Base-by-base conservation (phyloP, 306 rosid species). In the Trichosanthes truncata region DNA sequence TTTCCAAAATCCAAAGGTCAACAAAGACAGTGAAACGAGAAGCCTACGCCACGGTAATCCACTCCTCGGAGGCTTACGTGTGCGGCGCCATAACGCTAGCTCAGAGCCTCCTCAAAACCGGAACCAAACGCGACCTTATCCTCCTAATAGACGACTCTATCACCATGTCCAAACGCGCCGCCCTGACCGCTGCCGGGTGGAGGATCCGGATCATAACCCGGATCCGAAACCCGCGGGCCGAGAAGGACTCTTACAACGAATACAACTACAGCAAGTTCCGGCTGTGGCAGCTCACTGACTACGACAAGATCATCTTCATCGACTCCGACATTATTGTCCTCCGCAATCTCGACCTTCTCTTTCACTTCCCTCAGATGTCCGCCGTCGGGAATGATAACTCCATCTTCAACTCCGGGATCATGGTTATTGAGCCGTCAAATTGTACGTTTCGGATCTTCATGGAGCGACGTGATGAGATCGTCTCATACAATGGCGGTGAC, bases 261-360 rank as follows among this genome's bases (percentile, higher is more conserved):
- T 95, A 95, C 87, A 95, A 95, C 81, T 95, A 95, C 86, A 95
- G 96, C 87, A 95, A 95, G 91, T 89, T 95, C 80, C 89, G 97
- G 5, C 83, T 95, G 1, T 95, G 99, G 99, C 97, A 91, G 81
- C 90, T 95, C 40, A 93, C 94, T 4, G 89, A 87, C 25, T 95
- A 95, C 67, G 83, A 91, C 40, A 92, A 89, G 68, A 48, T 95
- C 63, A 88, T 95, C 38, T 95, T 95, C 87, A 84, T 95, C 40
- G 99, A 95, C 48, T 80, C 99, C 12, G 99, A 95, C 85, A 91
- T 93, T 80, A 57, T 93, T n/a, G 94, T 91, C 0, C 89, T 95
- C 0, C 91, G 97, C 0, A 91, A 82, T 83, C 96, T 95, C 25
- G 99, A 95, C 79, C 83, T 95, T 35, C 90, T 95, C 82, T 95